Conservation (phyloP, 495 filamentous ascomycete genomes). For the Paragyromitra xinjiangensis region DNA sequence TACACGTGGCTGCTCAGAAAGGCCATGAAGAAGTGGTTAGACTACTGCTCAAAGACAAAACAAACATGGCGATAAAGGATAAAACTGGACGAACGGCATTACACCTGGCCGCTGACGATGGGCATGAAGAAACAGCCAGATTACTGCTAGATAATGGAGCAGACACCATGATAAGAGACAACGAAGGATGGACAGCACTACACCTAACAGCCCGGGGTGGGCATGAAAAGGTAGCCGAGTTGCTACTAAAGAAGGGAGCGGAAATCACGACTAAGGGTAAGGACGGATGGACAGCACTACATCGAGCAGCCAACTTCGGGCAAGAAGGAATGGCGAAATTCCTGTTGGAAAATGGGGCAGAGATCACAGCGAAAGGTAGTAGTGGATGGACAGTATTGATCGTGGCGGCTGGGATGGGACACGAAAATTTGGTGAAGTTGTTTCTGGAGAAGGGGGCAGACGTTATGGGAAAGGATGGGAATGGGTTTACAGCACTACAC, state of each 20-base stretch:
- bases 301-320: slow-evolving; percentile 16
- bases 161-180: slow-evolving; percentile 11
- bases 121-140: background rate
- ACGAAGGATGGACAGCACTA: slow-evolving; percentile 4
- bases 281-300: slow-evolving; percentile 21
- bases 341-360: slow-evolving; percentile 19
- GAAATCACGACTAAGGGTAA: slow-evolving; percentile 9
- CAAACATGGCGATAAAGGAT: background rate
- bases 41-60: slow-evolving; percentile 59
- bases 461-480: background rate
- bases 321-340: slow-evolving; percentile 4
- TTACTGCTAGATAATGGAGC: slow-evolving; percentile 36
- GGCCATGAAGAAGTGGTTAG: slow-evolving; percentile 63
- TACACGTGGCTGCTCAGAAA: slow-evolving; percentile 67
- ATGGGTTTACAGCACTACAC: slow-evolving; percentile 18
- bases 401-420: slow-evolving; percentile 6
- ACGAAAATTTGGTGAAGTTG: slow-evolving; percentile 13
- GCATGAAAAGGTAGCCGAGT: slow-evolving; percentile 8
- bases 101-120: slow-evolving; percentile 13
- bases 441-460: slow-evolving; percentile 35
- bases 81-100: slow-evolving; percentile 21
- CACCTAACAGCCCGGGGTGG: slow-evolving; percentile 6
- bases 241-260: slow-evolving; percentile 43
- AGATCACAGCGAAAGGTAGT: slow-evolving; percentile 16
- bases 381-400: slow-evolving; percentile 18